A percentile compares a stretch with the other conserved stretches of the same genome.
phyloP scores from a whole-genome alignment of 2,329 filamentous ascomycete species.

The Aspergillus bombycis region DNA sequence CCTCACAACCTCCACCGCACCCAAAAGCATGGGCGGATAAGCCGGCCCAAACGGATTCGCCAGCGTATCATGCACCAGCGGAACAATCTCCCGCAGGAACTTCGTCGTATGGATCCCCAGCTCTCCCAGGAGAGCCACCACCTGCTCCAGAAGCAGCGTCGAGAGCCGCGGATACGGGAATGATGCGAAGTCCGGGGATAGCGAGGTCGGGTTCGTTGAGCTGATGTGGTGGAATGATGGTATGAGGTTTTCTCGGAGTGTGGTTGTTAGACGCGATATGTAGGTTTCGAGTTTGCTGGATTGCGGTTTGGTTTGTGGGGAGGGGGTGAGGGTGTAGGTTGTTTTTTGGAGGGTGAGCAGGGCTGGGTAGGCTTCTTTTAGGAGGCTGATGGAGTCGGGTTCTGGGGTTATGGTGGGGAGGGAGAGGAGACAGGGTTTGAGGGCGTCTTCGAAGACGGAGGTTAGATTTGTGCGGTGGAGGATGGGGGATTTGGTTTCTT shows the following conservation, averaged over 20 bases:
- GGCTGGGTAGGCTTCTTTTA: constrained; percentile 67
- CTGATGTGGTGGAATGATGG: constrained; percentile 51
- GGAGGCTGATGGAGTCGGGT: constrained; percentile 66
- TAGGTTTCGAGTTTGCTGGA: constrained; percentile 27
- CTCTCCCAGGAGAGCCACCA: constrained; percentile 30
- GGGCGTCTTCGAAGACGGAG: constrained; percentile 50
- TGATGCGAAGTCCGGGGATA: constrained; percentile 46
- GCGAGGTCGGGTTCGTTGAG: constrained; percentile 44
- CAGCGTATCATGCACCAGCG: constrained; percentile 67
- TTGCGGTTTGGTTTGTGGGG: constrained; percentile 26
- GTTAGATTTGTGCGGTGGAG: constrained; percentile 47
- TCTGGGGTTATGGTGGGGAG: constrained; percentile 78
- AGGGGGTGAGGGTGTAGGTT: constrained; percentile 38
- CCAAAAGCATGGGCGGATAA: constrained; percentile 56
- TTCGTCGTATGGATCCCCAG: constrained; percentile 43
- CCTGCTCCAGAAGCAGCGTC: constrained; percentile 46
- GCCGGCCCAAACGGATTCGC: constrained; percentile 68
- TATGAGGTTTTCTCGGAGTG: constrained; percentile 40
- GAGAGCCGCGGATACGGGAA: constrained; percentile 51
- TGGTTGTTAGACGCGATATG: constrained; percentile 27
- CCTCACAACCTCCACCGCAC: constrained; percentile 59
- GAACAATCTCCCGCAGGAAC: constrained; percentile 64
- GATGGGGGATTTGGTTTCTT: constrained; percentile 41
- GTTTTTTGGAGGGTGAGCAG: constrained; percentile 62
- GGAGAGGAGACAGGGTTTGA: constrained; percentile 69